phyloP scores from a whole-genome alignment of 257 asterid species.

The Osmanthus fragrans region DNA sequence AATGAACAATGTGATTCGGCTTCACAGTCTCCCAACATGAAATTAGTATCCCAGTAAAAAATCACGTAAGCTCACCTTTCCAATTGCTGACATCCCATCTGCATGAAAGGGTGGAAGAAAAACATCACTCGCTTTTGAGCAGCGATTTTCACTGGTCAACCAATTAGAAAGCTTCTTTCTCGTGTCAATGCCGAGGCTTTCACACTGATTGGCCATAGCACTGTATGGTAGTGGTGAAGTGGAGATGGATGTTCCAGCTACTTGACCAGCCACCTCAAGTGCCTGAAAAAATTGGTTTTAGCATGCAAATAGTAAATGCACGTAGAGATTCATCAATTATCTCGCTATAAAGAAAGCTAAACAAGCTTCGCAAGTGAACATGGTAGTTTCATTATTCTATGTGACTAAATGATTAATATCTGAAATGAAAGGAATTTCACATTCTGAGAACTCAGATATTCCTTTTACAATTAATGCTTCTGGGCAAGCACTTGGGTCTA shows the following conservation, averaged over 20 bases:
- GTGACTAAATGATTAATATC: background rate
- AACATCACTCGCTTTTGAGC: slow-evolving; percentile 24
- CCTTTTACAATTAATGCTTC: background rate
- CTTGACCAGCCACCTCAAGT: slow-evolving; percentile 97
- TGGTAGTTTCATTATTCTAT: background rate
- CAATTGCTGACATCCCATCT: slow-evolving; percentile 44
- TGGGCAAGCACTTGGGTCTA: background rate
- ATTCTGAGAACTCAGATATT: background rate
- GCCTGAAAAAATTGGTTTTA: slow-evolving; percentile 59
- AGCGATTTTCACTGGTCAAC: slow-evolving; percentile 60
- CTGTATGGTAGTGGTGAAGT: slow-evolving; percentile 94
- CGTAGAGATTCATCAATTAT: background rate
- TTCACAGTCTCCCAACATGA: background rate
- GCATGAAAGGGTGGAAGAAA: slow-evolving; percentile 39
- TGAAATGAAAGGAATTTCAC: background rate
- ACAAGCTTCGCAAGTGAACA: background rate
- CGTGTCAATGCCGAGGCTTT: slow-evolving; percentile 78
- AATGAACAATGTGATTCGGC: background rate
- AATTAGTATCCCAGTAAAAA: background rate
- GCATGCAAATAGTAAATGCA: background rate
- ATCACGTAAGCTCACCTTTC: slow-evolving; percentile 45
- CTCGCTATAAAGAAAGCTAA: background rate
- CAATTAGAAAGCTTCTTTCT: slow-evolving; percentile 93
- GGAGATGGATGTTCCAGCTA: slow-evolving; percentile 88
- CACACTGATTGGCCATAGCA: slow-evolving; percentile 86